Evolutionary conservation across 345 rosid species (phyloP), one percentile per base, ranked within the genome.

Genomic region (Hibiscus mutabilis): DNA sequence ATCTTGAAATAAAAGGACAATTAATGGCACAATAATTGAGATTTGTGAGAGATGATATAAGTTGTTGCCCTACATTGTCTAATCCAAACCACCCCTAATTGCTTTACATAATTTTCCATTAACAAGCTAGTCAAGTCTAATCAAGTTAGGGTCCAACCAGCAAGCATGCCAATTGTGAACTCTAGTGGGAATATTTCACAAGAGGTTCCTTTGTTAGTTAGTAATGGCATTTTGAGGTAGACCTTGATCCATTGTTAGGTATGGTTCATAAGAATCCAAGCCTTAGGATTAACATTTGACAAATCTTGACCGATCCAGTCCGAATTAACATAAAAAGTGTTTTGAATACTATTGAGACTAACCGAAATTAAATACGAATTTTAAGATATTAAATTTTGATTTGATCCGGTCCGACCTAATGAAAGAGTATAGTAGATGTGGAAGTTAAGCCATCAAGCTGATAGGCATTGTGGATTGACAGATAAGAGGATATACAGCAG

Each of bases 11-110:
- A 10, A 37, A 21, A 64, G 19, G 35, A 42, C 53, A 13, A 65
- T 2, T 15, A 46, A 24, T 16, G 40, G 4, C 2, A 25, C 70
- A 47, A 47, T 47, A 46, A 46, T 66, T 46, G 57, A 22, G 4
- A 65, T 3, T 66, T 46, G 57, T 44, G 4, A 65, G 9, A 19
- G 16, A 61, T 60, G 21, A 31, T 6, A 40, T 21, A 64, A 65
- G 69, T 24, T 13, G 19, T n/a, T 47, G 35, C 40, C 57, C 70
- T 25, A 66, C 70, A 47, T 66, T 24, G 57, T 66, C 70, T 47
- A 66, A 66, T 66, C 57, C 40, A 47, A 66, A 47, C 21, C 15
- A 15, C 37, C 70, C 57, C 9, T 9, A 24, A 42, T 44, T 44
- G 35, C 44, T 44, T 24, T 5, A 16, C 35, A 65, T 21, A 65